Base-by-base conservation (phyloP, 768 basidiomycete species). In the Xerocomus potaroensis region DNA sequence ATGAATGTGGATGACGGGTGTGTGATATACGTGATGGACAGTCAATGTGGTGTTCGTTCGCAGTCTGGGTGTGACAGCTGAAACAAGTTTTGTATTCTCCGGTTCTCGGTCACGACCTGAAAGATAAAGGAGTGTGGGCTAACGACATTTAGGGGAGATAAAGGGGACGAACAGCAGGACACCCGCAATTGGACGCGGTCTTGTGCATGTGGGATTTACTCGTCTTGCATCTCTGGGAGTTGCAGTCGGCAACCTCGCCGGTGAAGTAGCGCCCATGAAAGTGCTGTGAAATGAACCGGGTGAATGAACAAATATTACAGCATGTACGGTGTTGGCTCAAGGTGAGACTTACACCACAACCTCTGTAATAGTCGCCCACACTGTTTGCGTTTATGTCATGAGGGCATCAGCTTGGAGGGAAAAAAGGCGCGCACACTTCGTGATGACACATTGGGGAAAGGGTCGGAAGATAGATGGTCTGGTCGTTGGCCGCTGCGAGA, bases 231-330 rank as follows among this genome's bases (percentile, higher is more conserved):
- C 53, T 29, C 19, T 49, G 51, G 2, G 61, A 63, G 39, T 58
- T 58, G 47, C 67, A 69, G 41, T 69, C 69, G 10, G 41, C 35
- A 0, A 65, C 59, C 9, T 62, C 41, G 30, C 67, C 67, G 12
- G 67, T 69, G 47, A 54, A 69, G 53, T 69, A 70, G 41, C 67
- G 69, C 43, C 60, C 67, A 45, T 69, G 67, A 47, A 69, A 69
- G 51, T 70, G 67, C 67, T 69, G 40, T 30, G 15, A 41, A 31
- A 22, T 38, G 15, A 38, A 23, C 26, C 26, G 6, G 26, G n/a
- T n/a, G n/a, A n/a, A 16, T 16, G 16, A 21, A 8, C 6, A 11
- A 48, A 49, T 36, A 45, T 48, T 35, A 52, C 45, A 41, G 42
- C 47, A 43, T 42, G n/a, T 19, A 23, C 21, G 40, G 14, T 19